Conservation (phyloP, 139 green algal genomes). For the Coelastrella sp. region DNA sequence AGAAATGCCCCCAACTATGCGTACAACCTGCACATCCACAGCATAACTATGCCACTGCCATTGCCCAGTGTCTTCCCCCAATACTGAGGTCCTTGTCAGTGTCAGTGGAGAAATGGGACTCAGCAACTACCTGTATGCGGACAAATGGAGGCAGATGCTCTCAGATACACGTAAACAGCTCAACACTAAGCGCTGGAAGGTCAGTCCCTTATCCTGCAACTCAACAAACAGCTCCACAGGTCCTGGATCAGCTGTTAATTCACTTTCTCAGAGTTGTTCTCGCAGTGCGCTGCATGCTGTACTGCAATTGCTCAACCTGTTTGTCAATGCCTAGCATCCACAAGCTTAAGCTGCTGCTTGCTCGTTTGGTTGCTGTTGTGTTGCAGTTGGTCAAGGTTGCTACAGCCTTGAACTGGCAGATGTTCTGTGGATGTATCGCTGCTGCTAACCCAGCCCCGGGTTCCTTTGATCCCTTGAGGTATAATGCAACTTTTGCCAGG, state of each 20-base stretch:
- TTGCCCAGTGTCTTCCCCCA: background rate
- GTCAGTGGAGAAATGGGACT: constrained; percentile 47
- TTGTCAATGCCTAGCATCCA: no score
- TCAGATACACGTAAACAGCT: background rate
- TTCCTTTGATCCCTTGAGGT: constrained; percentile 39
- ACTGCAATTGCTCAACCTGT: no score
- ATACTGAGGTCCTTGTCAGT: constrained; percentile 24
- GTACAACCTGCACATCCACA: no score
- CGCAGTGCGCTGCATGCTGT: no score
- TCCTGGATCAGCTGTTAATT: no score
- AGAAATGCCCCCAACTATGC: no score
- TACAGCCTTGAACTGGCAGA: constrained; percentile 47
- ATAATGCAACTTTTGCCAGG: constrained; percentile 25
- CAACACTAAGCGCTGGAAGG: constrained; percentile 8
- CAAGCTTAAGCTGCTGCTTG: no score
- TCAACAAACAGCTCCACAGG: no score
- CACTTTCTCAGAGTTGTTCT: no score
- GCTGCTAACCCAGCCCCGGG: constrained; percentile 13
- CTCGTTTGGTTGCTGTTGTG: background rate
- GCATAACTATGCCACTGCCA: no score
- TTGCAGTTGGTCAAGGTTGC: constrained; percentile 37
- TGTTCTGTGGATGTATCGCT: constrained; percentile 43
- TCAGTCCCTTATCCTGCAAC: no score
- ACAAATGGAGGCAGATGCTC: constrained; percentile 17
- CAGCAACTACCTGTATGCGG: constrained; percentile 28